Evolutionary conservation across 306 rosid species (phyloP).

Genomic region (Quercus rubra): DNA sequence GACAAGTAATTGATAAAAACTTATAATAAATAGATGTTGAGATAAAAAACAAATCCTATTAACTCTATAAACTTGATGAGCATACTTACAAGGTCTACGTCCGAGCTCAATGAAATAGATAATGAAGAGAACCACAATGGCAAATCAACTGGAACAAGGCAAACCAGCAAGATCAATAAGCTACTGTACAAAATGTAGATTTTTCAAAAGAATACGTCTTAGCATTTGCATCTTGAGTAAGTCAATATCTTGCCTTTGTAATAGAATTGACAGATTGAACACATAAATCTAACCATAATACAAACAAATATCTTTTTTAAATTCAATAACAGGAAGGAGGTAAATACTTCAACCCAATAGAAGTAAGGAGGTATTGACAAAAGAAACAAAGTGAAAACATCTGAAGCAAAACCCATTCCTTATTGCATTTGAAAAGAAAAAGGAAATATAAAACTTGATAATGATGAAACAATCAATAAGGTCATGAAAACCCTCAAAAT

Average conservation of each 20-base stretch:
- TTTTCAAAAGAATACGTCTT: not conserved
- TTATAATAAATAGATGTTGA: slow-evolving; percentile 4
- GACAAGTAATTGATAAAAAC: slow-evolving; percentile 7
- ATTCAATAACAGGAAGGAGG: not conserved
- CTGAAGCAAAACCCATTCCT: not conserved
- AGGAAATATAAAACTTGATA: no score
- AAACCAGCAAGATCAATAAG: slow-evolving; percentile 44
- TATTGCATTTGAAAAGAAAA: not conserved
- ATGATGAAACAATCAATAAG: not conserved
- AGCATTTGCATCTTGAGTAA: not conserved
- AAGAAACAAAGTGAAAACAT: not conserved
- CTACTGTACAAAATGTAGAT: slow-evolving; percentile 1
- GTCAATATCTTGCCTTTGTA: not conserved
- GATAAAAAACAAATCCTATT: slow-evolving; percentile 10
- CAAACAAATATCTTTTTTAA: not conserved
- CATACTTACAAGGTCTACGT: slow-evolving; percentile 78
- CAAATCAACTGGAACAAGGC: slow-evolving; percentile 70
- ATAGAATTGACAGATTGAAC: not conserved
- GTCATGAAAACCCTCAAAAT: not conserved
- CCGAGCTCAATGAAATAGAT: slow-evolving; percentile 68
- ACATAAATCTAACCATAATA: not conserved
- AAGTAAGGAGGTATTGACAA: not conserved
- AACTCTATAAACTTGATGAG: slow-evolving; percentile 4
- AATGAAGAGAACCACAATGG: slow-evolving; percentile 87
- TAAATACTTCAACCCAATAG: not conserved